Percentiles rank a stretch among this genome's conserved stretches.
Evolutionary conservation across 148 eudicot species (phyloP).

Genomic region (Polygonum aviculare): DNA sequence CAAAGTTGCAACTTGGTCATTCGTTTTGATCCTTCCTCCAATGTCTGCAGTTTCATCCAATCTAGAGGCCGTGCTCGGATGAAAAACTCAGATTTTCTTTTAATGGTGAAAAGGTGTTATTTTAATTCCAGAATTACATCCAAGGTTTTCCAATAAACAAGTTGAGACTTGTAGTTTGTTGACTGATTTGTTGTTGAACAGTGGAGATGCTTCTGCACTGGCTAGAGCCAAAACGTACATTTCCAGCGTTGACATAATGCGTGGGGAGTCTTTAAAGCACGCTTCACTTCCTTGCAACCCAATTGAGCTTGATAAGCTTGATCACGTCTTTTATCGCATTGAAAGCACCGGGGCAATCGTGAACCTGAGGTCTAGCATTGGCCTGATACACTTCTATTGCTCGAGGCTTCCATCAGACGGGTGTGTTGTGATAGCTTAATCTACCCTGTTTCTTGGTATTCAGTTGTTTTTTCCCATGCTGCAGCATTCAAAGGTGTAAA

Average conservation of each 20-base stretch:
- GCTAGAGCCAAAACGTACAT: constrained; percentile 47
- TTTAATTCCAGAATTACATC: background rate
- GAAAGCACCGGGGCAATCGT: constrained; percentile 74
- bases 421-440: constrained; percentile 27
- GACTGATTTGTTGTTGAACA: constrained; percentile 15
- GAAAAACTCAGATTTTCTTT: constrained; percentile 61
- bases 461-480: background rate
- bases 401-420: constrained; percentile 85
- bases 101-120: constrained; percentile 59
- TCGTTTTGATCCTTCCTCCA: constrained; percentile 53
- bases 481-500: background rate
- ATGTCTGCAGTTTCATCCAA: constrained; percentile 89
- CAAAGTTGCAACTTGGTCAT: constrained; percentile 64
- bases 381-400: constrained; percentile 67
- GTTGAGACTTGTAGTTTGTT: background rate
- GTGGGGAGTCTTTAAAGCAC: constrained; percentile 57
- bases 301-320: constrained; percentile 28
- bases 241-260: constrained; percentile 56
- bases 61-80: constrained; percentile 91
- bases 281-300: constrained; percentile 66
- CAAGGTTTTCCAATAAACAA: background rate
- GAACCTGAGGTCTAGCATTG: constrained; percentile 60
- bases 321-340: constrained; percentile 49
- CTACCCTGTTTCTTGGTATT: background rate
- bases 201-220: constrained; percentile 47